Conservation (phyloP, 1,139 yeast genomes). For the Pichia sp. region DNA sequence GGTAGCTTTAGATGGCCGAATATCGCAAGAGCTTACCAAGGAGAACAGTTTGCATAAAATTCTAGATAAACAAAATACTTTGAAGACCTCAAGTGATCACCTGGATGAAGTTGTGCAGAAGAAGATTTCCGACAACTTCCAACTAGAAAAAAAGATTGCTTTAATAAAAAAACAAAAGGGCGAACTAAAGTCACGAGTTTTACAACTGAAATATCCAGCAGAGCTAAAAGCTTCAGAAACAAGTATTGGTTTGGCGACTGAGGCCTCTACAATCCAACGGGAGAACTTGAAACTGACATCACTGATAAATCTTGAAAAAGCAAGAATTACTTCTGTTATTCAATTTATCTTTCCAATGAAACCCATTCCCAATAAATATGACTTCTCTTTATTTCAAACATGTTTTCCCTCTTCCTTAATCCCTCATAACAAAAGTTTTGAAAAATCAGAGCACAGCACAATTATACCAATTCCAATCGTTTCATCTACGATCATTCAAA, state of each 20-base stretch:
- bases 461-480: conserved; percentile 9
- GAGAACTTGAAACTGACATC: not conserved
- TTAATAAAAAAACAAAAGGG: not conserved
- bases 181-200: not conserved
- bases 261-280: not conserved
- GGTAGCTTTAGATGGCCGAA: conserved; percentile 16
- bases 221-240: not conserved
- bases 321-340: conserved; percentile 16
- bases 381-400: conserved; percentile 34
- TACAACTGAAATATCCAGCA: conserved; percentile 5
- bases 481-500: conserved; percentile 13
- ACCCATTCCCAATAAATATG: conserved; percentile 21
- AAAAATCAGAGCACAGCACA: not conserved
- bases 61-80: not conserved
- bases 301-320: conserved; percentile 17
- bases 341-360: conserved; percentile 21
- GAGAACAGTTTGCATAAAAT: not conserved
- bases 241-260: conserved; percentile 1
- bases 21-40: not conserved
- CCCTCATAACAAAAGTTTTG: conserved; percentile 1
- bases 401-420: conserved; percentile 23
- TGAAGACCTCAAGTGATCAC: not conserved
- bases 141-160: not conserved
- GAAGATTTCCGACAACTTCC: conserved; percentile 2
- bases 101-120: not conserved